Conservation (phyloP, 2,329 filamentous ascomycete genomes). For the Rhexocercosporidium sp. region DNA sequence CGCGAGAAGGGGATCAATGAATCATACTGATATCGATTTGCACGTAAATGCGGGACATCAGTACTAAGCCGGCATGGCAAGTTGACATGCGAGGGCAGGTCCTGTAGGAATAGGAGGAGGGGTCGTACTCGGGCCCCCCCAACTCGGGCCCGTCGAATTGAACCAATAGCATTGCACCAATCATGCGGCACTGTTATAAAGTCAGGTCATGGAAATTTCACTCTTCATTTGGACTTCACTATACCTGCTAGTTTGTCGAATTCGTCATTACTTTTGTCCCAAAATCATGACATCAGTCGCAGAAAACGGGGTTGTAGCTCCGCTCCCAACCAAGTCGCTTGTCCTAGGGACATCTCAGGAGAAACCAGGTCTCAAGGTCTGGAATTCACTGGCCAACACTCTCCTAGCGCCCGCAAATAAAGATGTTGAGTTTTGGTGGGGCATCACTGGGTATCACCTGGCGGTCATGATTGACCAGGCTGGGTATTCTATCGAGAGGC, state of each 20-base stretch:
- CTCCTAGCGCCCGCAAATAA: not conserved
- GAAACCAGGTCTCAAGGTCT: not conserved
- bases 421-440: not conserved
- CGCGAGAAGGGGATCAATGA: not conserved
- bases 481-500: not conserved
- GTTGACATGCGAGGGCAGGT: not conserved
- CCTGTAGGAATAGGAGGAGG: not conserved
- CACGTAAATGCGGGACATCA: not conserved
- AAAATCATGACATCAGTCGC: not conserved
- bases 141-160: not conserved
- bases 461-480: not conserved
- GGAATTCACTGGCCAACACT: not conserved
- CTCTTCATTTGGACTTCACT: not conserved
- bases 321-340: not conserved
- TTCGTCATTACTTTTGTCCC: not conserved
- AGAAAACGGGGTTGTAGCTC: not conserved
- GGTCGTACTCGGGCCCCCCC: not conserved
- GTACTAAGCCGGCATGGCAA: not conserved
- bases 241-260: not conserved
- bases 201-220: not conserved
- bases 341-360: not conserved
- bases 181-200: not conserved
- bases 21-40: not conserved
- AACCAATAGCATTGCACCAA: not conserved
- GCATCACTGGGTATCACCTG: not conserved